A percentile compares a stretch with the other conserved stretches of the same genome.
Conservation (phyloP, 345 rosid genomes). For the Heritiera littoralis region DNA sequence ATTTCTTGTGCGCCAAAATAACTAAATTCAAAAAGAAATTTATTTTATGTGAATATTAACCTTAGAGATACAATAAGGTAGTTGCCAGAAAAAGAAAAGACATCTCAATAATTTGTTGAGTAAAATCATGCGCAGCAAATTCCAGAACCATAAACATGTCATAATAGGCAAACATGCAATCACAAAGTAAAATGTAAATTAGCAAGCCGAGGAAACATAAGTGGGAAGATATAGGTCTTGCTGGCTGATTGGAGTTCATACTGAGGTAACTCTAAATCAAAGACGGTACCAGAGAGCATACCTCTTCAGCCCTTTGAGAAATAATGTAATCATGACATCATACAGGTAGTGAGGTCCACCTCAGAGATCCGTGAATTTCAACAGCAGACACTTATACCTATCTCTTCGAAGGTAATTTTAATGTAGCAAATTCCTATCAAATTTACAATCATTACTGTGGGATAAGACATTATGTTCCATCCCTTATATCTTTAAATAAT, state of each 20-base stretch:
- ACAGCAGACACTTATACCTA: not conserved
- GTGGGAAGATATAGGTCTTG: not conserved
- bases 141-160: not conserved
- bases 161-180: not conserved
- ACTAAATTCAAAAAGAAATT: slow-evolving; percentile 42
- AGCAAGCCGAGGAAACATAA: slow-evolving; percentile 1
- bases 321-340: not conserved
- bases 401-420: not conserved
- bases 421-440: not conserved
- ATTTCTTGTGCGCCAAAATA: slow-evolving; percentile 74
- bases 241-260: not conserved
- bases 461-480: not conserved
- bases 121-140: not conserved
- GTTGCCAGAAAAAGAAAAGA: not conserved
- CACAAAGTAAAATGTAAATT: slow-evolving; percentile 11
- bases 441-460: not conserved
- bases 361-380: not conserved
- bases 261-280: not conserved
- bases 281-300: not conserved
- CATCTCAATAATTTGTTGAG: not conserved
- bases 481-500: not conserved
- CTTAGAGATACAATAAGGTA: not conserved
- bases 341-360: not conserved
- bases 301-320: not conserved
- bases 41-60: not conserved